Conservation (phyloP, 768 basidiomycete genomes). For the Omphalotus guepiniiformis region DNA sequence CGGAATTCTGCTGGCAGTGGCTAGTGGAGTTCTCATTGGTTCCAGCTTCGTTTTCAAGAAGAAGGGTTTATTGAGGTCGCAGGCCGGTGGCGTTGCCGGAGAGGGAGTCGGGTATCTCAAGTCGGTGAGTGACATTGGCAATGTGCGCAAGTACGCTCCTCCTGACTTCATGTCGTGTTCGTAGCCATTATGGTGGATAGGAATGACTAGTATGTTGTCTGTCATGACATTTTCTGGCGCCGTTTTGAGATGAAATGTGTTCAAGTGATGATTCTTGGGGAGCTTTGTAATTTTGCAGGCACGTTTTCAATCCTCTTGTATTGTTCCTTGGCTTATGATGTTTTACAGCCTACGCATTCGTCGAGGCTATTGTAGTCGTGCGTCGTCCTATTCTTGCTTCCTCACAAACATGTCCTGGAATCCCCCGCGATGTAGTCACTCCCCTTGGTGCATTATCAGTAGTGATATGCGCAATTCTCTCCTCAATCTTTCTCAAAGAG, state of each 20-base stretch:
- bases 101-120: conserved; percentile 95
- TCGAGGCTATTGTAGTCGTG: conserved; percentile 89
- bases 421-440: conserved; percentile 34
- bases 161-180: conserved; percentile 8
- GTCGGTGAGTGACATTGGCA: conserved; percentile 52
- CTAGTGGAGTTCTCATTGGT: conserved; percentile 86
- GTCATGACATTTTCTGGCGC: neutral
- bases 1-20: conserved; percentile 71
- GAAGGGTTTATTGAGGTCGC: conserved; percentile 79
- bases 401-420: conserved; percentile 1
- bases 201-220: conserved; percentile 71
- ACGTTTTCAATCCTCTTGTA: conserved; percentile 29
- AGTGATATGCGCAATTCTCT: conserved; percentile 90
- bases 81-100: conserved; percentile 73
- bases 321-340: conserved; percentile 4
- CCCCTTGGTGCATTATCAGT: conserved; percentile 96
- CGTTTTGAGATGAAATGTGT: neutral
- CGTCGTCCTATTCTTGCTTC: conserved; percentile 23
- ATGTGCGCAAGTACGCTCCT: conserved; percentile 1
- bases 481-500: conserved; percentile 91
- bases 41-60: conserved; percentile 97
- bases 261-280: conserved; percentile 88
- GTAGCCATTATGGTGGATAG: conserved; percentile 88
- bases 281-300: conserved; percentile 85
- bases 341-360: conserved; percentile 74